Evolutionary conservation across 176 grass and related monocot species (phyloP).

Genomic region (Oryza glumipatula): DNA sequence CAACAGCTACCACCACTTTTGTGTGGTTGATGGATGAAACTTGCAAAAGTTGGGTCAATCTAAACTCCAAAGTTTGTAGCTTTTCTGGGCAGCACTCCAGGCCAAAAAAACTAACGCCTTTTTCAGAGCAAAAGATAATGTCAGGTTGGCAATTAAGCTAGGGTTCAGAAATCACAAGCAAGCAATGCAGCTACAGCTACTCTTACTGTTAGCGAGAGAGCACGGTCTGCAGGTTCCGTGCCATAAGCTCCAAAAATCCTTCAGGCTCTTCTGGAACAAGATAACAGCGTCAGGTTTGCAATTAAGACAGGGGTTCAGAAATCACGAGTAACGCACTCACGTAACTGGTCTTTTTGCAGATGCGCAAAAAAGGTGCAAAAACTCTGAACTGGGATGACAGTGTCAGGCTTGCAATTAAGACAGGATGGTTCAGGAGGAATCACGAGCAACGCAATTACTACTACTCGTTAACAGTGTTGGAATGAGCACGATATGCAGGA

Average conservation of each 20-base stretch:
- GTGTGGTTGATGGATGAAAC: conserved; percentile 24
- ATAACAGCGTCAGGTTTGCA: neutral
- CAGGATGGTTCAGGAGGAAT: neutral
- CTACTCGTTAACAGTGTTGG: neutral
- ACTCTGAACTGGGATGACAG: neutral
- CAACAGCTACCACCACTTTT: neutral
- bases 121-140: conserved; percentile 16
- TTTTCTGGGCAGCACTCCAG: conserved; percentile 2
- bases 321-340: neutral
- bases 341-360: too few relatives aligned
- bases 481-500: neutral
- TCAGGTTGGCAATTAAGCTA: conserved; percentile 11
- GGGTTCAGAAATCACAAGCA: neutral
- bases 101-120: neutral
- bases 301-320: neutral
- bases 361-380: neutral
- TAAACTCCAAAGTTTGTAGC: conserved; percentile 49
- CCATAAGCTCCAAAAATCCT: neutral
- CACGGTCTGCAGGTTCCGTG: neutral
- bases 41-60: conserved; percentile 38
- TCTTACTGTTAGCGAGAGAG: neutral
- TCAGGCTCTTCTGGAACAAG: neutral
- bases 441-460: neutral
- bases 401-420: neutral
- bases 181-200: neutral